Evolutionary conservation across 2,329 filamentous ascomycete genomes (phyloP).

Genomic region (Pseudocercospora musae): DNA sequence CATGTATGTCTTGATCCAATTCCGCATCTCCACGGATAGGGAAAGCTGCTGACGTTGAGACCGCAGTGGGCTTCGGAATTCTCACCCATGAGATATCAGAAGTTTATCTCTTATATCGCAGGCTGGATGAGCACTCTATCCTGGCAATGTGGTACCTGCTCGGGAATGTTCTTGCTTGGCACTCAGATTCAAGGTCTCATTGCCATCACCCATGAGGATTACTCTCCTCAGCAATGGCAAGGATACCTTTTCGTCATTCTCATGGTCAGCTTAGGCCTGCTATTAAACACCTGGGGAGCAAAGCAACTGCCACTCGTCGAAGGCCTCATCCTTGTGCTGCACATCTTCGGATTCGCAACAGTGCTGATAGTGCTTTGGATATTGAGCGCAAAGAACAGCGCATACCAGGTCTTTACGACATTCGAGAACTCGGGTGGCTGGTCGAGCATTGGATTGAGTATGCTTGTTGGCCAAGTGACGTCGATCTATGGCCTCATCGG

Average conservation of each 20-base stretch:
- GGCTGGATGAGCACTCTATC: slow-evolving; percentile 21
- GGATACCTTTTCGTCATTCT: slow-evolving; percentile 16
- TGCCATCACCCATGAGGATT: slow-evolving; percentile 11
- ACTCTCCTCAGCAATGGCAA: slow-evolving; percentile 13
- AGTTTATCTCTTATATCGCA: slow-evolving; percentile 25
- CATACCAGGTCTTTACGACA: slow-evolving; percentile 30
- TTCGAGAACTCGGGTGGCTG: slow-evolving; percentile 23
- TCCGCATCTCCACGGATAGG: neutral
- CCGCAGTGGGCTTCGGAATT: slow-evolving; percentile 31
- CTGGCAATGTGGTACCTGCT: slow-evolving; percentile 16
- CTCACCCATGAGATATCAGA: slow-evolving; percentile 21
- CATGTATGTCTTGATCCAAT: slow-evolving; percentile 11
- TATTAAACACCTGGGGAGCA: slow-evolving; percentile 29
- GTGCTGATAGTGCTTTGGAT: slow-evolving; percentile 32
- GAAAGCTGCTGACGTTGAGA: neutral
- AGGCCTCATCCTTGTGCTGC: slow-evolving; percentile 33
- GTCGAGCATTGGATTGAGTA: slow-evolving; percentile 9
- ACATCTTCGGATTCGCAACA: slow-evolving; percentile 32
- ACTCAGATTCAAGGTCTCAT: slow-evolving; percentile 17
- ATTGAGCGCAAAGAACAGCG: slow-evolving; percentile 28
- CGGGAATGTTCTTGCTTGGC: slow-evolving; percentile 15
- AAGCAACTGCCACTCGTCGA: slow-evolving; percentile 39
- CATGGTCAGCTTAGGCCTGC: slow-evolving; percentile 13
- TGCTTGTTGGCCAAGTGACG: slow-evolving; percentile 21
- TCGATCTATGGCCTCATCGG: slow-evolving; percentile 24